A percentile compares a stretch with the other conserved stretches of the same genome.
Evolutionary conservation across 352 stramenopile genomes (phyloP).

Genomic region (Paralagenidium karlingii): DNA sequence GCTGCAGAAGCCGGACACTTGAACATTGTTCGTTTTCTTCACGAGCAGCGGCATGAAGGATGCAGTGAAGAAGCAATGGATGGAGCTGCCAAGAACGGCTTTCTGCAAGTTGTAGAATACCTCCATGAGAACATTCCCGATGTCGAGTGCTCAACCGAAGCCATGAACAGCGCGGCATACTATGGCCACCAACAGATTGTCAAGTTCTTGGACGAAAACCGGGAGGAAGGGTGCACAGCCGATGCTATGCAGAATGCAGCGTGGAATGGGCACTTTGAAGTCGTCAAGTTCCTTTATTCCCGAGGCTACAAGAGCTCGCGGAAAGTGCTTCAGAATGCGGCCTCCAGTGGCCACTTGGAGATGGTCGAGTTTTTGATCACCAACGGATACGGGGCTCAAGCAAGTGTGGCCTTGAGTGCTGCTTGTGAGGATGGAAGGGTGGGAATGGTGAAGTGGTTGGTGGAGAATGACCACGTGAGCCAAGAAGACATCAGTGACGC

Average conservation of each 20-base stretch:
- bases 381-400: no score
- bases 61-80: slow-evolving; percentile 73
- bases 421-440: no score
- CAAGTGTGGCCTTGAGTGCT: no score
- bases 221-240: slow-evolving; percentile 20
- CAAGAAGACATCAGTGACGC: no score
- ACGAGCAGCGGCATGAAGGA: slow-evolving; percentile 43
- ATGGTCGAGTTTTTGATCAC: slow-evolving; percentile 3
- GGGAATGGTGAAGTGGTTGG: no score
- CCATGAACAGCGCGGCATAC: slow-evolving; percentile 22
- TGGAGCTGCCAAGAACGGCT: slow-evolving; percentile 52
- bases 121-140: slow-evolving; percentile 52
- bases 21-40: slow-evolving; percentile 56
- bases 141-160: slow-evolving; percentile 17
- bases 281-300: slow-evolving; percentile 23
- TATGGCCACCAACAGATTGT: slow-evolving; percentile 23
- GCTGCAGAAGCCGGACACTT: slow-evolving; percentile 56
- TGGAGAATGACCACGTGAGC: no score
- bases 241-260: slow-evolving; percentile 21
- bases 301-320: not conserved
- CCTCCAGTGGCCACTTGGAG: not conserved
- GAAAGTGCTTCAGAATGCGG: not conserved
- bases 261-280: slow-evolving; percentile 18
- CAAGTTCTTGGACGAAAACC: slow-evolving; percentile 21
- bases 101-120: slow-evolving; percentile 57